These are phyloP conservation scores for Ophiostoma quercus DNA, from an alignment of 2,329 filamentous ascomycete species.

Conservation along the genomic window DNA sequence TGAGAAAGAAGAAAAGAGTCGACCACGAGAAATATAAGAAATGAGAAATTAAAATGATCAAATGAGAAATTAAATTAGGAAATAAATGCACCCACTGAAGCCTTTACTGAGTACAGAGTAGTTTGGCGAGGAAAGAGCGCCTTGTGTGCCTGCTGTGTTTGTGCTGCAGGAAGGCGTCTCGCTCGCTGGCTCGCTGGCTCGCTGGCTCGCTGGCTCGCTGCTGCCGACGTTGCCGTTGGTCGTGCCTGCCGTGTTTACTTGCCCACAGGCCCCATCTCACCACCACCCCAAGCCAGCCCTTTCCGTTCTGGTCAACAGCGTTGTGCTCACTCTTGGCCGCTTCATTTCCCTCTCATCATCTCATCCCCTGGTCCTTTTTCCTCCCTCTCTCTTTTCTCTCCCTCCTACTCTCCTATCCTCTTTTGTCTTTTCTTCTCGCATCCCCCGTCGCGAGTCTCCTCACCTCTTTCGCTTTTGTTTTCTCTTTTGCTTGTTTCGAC, in stretches of 20 bases:
- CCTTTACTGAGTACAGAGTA: neutral
- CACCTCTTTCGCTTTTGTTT: slow-evolving; percentile 20
- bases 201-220: slow-evolving; percentile 7
- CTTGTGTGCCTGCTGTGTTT: neutral
- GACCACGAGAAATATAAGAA: neutral
- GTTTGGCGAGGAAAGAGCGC: neutral
- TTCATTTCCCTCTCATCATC: slow-evolving; percentile 14
- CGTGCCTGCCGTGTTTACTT: slow-evolving; percentile 3
- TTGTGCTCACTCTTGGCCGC: slow-evolving; percentile 10
- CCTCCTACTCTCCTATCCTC: neutral
- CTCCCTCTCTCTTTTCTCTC: slow-evolving; percentile 14
- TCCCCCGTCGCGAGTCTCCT: neutral
- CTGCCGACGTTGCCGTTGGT: slow-evolving; percentile 9
- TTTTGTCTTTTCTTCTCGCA: slow-evolving; percentile 12
- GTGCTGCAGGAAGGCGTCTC: slow-evolving; percentile 9
- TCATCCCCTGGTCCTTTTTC: slow-evolving; percentile 17
- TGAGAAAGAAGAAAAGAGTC: neutral
- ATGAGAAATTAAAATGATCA: slow-evolving; percentile 1
- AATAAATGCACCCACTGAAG: neutral
- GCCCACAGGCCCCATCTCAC: neutral
- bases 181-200: slow-evolving; percentile 6
- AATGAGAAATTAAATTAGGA: neutral
- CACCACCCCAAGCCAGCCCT: slow-evolving; percentile 13
- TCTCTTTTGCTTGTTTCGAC: slow-evolving; percentile 17
- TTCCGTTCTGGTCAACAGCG: slow-evolving; percentile 16